phyloP scores from a whole-genome alignment of 2,329 filamentous ascomycete species.

The Venturia nashicola region DNA sequence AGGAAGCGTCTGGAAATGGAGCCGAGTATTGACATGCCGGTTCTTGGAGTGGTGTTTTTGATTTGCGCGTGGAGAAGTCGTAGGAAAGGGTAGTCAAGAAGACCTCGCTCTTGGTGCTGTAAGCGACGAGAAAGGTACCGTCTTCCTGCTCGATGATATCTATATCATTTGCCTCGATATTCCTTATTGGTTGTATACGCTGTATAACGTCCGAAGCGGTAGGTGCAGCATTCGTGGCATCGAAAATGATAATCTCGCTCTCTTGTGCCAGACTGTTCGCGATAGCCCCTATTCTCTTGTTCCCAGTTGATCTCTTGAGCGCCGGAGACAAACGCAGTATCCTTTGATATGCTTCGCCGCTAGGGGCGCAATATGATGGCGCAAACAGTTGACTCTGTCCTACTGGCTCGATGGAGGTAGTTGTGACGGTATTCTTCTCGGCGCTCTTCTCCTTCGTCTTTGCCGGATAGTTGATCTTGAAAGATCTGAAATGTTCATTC shows the following conservation, averaged over 20 bases:
- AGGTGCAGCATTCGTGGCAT: conserved; percentile 45
- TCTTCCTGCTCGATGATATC: conserved; percentile 54
- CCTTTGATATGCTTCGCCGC: conserved; percentile 46
- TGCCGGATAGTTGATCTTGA: conserved; percentile 48
- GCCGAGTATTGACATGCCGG: conserved; percentile 31
- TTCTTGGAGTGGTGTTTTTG: conserved; percentile 26
- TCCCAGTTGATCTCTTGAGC: conserved; percentile 26
- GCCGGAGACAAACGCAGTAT: conserved; percentile 45
- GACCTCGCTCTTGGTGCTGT: conserved; percentile 66
- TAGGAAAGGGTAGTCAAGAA: conserved; percentile 50
- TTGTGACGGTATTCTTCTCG: conserved; percentile 17
- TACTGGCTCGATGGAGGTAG: conserved; percentile 29
- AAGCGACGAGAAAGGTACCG: conserved; percentile 59
- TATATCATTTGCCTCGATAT: conserved; percentile 53
- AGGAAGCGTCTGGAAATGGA: conserved; percentile 23
- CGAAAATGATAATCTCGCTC: conserved; percentile 71
- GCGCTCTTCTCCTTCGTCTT: conserved; percentile 16
- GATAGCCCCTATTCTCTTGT: conserved; percentile 59
- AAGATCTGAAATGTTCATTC: conserved; percentile 75
- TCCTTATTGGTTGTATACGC: conserved; percentile 37
- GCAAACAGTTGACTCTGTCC: conserved; percentile 42
- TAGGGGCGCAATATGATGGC: conserved; percentile 27
- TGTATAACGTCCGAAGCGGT: conserved; percentile 39
- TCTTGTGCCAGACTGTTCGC: conserved; percentile 63
- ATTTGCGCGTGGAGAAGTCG: conserved; percentile 30